Percentiles rank a stretch among this genome's conserved stretches.
phyloP scores from a whole-genome alignment of 352 stramenopile species.

The Phytophthora pini region DNA sequence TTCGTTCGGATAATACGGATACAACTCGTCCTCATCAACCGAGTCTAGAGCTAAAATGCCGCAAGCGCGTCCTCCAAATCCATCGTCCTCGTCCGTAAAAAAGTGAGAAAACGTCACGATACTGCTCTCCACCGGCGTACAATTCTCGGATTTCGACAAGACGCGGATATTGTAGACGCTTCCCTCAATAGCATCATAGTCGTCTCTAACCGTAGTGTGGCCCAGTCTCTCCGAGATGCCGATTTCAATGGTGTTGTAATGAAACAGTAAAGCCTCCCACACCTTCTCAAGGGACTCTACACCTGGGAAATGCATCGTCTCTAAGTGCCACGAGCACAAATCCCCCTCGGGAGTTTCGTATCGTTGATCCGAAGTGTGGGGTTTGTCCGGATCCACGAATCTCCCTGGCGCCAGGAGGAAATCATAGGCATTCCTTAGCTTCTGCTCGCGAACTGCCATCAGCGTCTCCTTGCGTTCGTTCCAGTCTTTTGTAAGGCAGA shows the following conservation, averaged over 20 bases:
- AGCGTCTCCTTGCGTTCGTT: constrained; percentile 33
- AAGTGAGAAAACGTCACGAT: constrained; percentile 30
- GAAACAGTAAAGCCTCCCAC: constrained; percentile 41
- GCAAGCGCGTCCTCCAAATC: constrained; percentile 13
- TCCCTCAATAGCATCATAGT: constrained; percentile 36
- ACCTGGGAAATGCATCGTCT: constrained; percentile 34
- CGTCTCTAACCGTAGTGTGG: constrained; percentile 42
- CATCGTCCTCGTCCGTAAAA: constrained; percentile 8
- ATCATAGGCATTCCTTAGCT: constrained; percentile 27
- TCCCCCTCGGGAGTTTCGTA: constrained; percentile 29
- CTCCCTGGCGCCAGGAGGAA: constrained; percentile 29
- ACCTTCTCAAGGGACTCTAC: constrained; percentile 37
- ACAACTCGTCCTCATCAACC: constrained; percentile 37
- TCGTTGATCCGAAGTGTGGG: constrained; percentile 22
- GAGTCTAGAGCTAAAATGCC: constrained; percentile 30
- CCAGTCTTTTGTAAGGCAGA: constrained; percentile 32
- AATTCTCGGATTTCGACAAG: constrained; percentile 17
- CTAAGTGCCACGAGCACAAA: constrained; percentile 29
- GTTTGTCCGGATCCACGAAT: constrained; percentile 28
- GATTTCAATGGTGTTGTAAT: constrained; percentile 50
- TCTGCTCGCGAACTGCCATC: constrained; percentile 27
- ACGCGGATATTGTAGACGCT: constrained; percentile 31
- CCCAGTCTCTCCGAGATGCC: constrained; percentile 47
- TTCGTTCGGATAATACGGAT: constrained; percentile 20
- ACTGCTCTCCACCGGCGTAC: constrained; percentile 22